A percentile compares a stretch with the other conserved stretches of the same genome.
phyloP scores from a whole-genome alignment of 306 rosid species.

The Heteromeles arbutifolia region DNA sequence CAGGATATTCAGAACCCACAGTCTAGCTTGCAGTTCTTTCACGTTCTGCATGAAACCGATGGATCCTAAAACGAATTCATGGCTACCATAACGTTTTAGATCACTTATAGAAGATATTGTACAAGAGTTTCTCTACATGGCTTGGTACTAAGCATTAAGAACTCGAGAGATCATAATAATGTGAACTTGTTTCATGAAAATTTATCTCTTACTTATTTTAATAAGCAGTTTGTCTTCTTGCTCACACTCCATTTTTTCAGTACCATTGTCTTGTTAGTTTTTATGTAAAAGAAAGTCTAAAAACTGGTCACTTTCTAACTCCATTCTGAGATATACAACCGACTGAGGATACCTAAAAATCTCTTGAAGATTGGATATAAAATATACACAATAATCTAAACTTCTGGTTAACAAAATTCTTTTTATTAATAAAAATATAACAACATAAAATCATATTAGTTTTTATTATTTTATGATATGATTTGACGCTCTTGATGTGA shows the following conservation, averaged over 20 bases:
- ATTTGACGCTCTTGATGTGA: slow-evolving; percentile 30
- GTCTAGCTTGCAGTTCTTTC: neutral
- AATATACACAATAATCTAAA: neutral
- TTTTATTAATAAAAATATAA: too few species aligned
- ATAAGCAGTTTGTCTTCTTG: too few species aligned
- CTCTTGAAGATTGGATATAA: neutral
- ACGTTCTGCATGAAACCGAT: neutral
- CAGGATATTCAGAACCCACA: neutral
- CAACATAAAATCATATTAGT: neutral
- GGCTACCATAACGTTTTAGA: neutral
- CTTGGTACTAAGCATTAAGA: neutral
- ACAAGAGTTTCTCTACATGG: neutral
- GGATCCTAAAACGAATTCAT: neutral
- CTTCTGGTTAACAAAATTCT: too few species aligned
- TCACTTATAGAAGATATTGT: neutral
- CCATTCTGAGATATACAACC: neutral
- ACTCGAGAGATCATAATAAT: neutral
- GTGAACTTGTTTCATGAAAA: too few species aligned
- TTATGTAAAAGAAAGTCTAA: too few species aligned
- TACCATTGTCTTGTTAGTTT: neutral
- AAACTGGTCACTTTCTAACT: neutral
- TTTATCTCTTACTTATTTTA: too few species aligned
- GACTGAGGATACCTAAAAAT: too few species aligned
- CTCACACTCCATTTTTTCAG: too few species aligned
- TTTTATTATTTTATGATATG: slow-evolving; percentile 25